Evolutionary conservation across 2,329 filamentous ascomycete genomes (phyloP).

Genomic region (Cordyceps sp.): DNA sequence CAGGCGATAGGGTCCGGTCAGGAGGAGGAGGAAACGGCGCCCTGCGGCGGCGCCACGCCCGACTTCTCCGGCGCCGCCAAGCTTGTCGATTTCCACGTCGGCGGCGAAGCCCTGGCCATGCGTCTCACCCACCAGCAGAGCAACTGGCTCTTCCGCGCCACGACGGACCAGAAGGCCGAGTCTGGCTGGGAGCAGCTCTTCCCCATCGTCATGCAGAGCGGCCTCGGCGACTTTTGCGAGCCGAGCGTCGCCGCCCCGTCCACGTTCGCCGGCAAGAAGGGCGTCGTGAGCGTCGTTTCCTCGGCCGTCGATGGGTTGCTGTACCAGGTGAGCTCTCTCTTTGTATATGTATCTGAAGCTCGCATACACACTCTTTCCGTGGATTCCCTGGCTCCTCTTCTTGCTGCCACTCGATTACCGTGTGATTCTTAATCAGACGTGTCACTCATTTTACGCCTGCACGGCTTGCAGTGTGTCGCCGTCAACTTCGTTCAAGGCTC

Average conservation of each 20-base stretch:
- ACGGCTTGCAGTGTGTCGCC: slow-evolving; percentile 27
- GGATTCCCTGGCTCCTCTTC: too few species aligned
- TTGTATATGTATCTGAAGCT: too few species aligned
- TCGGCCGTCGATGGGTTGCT: slow-evolving; percentile 37
- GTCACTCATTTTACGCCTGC: not conserved
- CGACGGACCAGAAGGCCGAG: slow-evolving; percentile 27
- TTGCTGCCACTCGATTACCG: too few species aligned
- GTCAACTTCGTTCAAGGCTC: slow-evolving; percentile 36
- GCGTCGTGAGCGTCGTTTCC: slow-evolving; percentile 33
- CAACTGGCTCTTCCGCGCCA: slow-evolving; percentile 42
- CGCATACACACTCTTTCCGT: too few species aligned
- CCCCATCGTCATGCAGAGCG: slow-evolving; percentile 35
- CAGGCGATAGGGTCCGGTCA: slow-evolving; percentile 28
- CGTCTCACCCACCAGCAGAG: slow-evolving; percentile 31
- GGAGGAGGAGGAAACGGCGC: slow-evolving; percentile 24
- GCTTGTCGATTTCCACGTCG: slow-evolving; percentile 40
- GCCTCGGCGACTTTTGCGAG: slow-evolving; percentile 36
- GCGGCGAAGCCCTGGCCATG: slow-evolving; percentile 33
- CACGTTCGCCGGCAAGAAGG: slow-evolving; percentile 35
- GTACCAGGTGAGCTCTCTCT: slow-evolving; percentile 40
- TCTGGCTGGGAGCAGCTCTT: slow-evolving; percentile 38
- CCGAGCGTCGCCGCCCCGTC: slow-evolving; percentile 28
- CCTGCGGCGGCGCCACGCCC: slow-evolving; percentile 37
- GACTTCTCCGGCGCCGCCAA: slow-evolving; percentile 23
- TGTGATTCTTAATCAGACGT: too few species aligned